Evolutionary conservation across 2,329 filamentous ascomycete species (phyloP).

Genomic region (Alternaria novae-zelandiae): DNA sequence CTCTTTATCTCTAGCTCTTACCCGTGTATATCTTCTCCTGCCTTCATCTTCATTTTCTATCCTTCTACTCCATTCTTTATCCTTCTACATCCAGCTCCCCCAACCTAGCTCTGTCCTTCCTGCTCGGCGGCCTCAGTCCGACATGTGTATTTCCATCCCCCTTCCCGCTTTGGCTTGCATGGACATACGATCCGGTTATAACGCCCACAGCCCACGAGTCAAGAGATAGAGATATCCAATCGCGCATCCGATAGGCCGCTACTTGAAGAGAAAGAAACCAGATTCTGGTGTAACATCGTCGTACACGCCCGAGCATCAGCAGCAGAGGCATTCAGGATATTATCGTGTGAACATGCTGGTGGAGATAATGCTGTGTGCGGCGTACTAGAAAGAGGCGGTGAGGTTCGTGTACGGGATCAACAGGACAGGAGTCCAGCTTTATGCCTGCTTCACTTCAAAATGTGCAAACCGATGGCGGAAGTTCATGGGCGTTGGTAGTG

Average conservation of each 20-base stretch:
- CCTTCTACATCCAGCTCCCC: not conserved
- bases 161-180: not conserved
- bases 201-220: not conserved
- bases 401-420: constrained; percentile 7
- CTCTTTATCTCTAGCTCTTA: rapidly evolving
- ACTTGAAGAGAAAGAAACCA: not conserved
- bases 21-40: rapidly evolving
- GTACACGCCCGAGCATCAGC: not conserved
- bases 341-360: constrained; percentile 39
- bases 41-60: not conserved
- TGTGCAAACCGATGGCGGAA: constrained; percentile 36
- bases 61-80: not conserved
- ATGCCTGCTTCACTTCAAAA: constrained; percentile 43
- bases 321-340: constrained; percentile 22
- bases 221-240: not conserved
- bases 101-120: not conserved
- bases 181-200: not conserved
- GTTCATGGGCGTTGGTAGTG: constrained; percentile 24
- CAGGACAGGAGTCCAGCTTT: constrained; percentile 28
- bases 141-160: not conserved
- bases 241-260: not conserved
- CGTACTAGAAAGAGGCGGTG: not conserved
- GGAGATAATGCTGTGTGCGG: constrained; percentile 11
- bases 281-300: not conserved
- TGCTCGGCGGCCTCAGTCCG: not conserved